These are phyloP conservation scores for Russula abietina DNA, from an alignment of 768 basidiomycete species.

Conservation along the genomic window DNA sequence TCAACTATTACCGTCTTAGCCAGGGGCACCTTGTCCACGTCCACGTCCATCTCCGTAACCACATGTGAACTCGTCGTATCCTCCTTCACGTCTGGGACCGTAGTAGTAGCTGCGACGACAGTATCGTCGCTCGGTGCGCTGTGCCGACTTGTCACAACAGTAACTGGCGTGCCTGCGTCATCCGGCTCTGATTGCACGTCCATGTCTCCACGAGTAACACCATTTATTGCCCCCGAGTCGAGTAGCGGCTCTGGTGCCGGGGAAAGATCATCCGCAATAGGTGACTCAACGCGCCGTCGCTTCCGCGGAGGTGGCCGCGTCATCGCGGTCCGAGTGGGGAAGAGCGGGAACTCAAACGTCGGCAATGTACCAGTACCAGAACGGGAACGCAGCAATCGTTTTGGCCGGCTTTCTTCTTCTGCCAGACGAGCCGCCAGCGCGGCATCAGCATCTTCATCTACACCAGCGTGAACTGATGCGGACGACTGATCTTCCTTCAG, in stretches of 20 bases:
- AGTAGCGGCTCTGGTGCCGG: constrained; percentile 13
- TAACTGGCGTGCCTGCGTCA: constrained; percentile 47
- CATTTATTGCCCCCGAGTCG: constrained; percentile 6
- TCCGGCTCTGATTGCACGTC: constrained; percentile 43
- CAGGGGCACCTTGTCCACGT: constrained; percentile 26
- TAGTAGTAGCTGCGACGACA: constrained; percentile 36
- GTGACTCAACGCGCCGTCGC: constrained; percentile 32
- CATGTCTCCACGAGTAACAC: constrained; percentile 17
- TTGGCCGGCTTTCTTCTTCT: constrained; percentile 28
- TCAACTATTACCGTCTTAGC: not conserved
- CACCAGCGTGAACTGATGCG: constrained; percentile 14
- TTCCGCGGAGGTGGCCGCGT: constrained; percentile 25
- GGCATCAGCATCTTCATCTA: constrained; percentile 27
- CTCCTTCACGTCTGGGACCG: not conserved
- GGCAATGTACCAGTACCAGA: constrained; percentile 27
- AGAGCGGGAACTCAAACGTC: constrained; percentile 16
- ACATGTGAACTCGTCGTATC: constrained; percentile 12
- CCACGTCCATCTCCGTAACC: constrained; percentile 17
- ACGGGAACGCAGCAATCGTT: constrained; percentile 31
- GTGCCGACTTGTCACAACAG: constrained; percentile 43
- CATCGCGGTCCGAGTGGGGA: constrained; percentile 5
- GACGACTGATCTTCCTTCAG: constrained; percentile 23
- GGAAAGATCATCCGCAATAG: constrained; percentile 24
- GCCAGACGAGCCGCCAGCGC: constrained; percentile 31
- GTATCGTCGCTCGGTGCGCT: constrained; percentile 58